Evolutionary conservation across 371 early-diverging fungal genomes (phyloP).

Genomic region (Batkoa obscura): DNA sequence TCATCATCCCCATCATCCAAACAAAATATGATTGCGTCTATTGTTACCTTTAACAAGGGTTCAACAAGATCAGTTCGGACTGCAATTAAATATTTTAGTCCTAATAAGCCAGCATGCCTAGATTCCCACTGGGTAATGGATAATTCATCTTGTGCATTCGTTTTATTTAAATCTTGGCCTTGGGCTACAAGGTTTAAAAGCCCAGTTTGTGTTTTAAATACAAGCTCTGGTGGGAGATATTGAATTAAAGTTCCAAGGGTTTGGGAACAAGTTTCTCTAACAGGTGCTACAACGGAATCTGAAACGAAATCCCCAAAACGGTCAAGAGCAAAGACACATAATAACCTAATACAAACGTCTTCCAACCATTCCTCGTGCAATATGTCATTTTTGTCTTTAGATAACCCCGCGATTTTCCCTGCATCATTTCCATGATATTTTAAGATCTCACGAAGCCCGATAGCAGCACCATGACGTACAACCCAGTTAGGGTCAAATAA

Average conservation of each 20-base stretch:
- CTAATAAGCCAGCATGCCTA: conserved; percentile 85
- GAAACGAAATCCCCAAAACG: conserved; percentile 93
- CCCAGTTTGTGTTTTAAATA: conserved; percentile 27
- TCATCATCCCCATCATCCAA: conserved; percentile 77
- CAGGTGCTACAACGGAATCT: conserved; percentile 88
- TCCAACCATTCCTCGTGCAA: conserved; percentile 65
- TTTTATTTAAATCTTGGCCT: conserved; percentile 13
- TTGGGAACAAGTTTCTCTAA: conserved; percentile 90
- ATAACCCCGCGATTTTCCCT: conserved; percentile 27
- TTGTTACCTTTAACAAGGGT: conserved; percentile 35
- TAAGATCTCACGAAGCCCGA: conserved; percentile 77
- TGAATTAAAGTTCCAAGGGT: conserved; percentile 70
- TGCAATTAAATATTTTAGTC: conserved; percentile 84
- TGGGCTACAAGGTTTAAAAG: conserved; percentile 39
- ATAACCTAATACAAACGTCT: conserved; percentile 66
- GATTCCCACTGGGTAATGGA: conserved; percentile 63
- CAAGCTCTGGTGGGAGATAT: conserved; percentile 32
- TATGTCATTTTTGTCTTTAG: conserved; percentile 31
- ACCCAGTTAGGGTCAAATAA: conserved; percentile 83
- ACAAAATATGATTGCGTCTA: conserved; percentile 26
- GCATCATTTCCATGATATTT: conserved; percentile 71
- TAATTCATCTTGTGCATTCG: conserved; percentile 9
- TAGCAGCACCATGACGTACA: conserved; percentile 87
- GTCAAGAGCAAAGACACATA: conserved; percentile 87
- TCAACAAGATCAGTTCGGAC: conserved; percentile 70